Evolutionary conservation across 1,139 yeast species (phyloP).

Genomic region (Taphrina pruni): DNA sequence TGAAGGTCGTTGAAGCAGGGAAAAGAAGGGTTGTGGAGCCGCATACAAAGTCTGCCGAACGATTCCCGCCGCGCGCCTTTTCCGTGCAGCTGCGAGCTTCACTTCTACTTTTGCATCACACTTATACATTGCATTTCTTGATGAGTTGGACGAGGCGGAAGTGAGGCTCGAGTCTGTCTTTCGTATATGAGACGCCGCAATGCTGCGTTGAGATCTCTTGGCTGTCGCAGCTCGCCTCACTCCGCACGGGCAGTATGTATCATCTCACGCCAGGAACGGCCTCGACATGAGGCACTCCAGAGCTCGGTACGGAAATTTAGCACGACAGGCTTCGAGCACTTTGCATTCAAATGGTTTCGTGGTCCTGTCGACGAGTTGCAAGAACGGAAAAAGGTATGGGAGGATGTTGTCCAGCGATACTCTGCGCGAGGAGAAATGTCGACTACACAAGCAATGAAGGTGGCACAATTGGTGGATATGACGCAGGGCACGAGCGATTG

Average conservation of each 20-base stretch:
- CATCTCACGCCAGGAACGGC: neutral
- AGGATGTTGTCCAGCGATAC: slow-evolving; percentile 12
- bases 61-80: slow-evolving; percentile 4
- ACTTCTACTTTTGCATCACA: slow-evolving; percentile 4
- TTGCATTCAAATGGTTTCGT: slow-evolving; percentile 37
- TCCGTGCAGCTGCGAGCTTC: neutral
- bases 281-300: neutral
- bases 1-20: slow-evolving; percentile 5
- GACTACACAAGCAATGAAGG: slow-evolving; percentile 5
- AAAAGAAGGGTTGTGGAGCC: neutral
- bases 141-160: too few relatives aligned
- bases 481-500: neutral
- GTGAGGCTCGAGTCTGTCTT: too few relatives aligned
- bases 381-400: slow-evolving; percentile 9
- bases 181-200: slow-evolving; percentile 6
- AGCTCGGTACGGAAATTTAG: neutral
- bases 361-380: slow-evolving; percentile 6
- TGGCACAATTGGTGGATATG: slow-evolving; percentile 14
- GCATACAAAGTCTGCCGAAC: neutral
- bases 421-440: slow-evolving; percentile 14
- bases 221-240: neutral
- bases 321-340: slow-evolving; percentile 1
- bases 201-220: slow-evolving; percentile 10
- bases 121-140: neutral
- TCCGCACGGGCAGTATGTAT: neutral